phyloP scores from a whole-genome alignment of 2,329 filamentous ascomycete genomes.

The Penicillium sp. region DNA sequence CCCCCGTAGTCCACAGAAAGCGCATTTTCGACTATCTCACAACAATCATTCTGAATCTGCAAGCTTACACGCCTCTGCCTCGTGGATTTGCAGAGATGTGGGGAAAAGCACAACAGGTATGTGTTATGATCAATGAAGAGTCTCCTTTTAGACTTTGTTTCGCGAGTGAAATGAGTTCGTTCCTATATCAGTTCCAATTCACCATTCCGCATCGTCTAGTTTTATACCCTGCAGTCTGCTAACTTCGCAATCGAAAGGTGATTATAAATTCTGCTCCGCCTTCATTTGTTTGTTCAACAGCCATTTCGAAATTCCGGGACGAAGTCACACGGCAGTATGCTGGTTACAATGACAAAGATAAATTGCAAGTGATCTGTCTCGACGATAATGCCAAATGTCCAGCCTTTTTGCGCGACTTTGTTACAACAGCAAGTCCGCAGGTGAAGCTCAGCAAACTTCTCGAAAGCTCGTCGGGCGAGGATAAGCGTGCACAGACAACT shows the following conservation, averaged over 20 bases:
- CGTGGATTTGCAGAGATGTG: neutral
- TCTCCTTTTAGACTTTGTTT: neutral
- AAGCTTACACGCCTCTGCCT: neutral
- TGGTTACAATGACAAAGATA: constrained; percentile 12
- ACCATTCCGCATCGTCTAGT: neutral
- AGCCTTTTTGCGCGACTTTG: neutral
- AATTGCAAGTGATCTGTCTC: constrained; percentile 11
- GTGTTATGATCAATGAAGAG: neutral
- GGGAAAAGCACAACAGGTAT: neutral
- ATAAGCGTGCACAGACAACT: neutral
- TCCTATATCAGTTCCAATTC: neutral
- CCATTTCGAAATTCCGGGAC: constrained; percentile 4
- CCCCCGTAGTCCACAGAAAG: neutral
- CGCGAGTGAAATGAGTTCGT: neutral
- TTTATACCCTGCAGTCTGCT: neutral
- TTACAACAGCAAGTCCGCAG: neutral
- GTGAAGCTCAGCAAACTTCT: constrained; percentile 4
- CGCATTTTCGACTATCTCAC: neutral
- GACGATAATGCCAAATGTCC: constrained; percentile 8
- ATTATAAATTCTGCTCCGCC: neutral
- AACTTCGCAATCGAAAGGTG: neutral
- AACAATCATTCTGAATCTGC: neutral
- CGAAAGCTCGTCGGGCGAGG: neutral
- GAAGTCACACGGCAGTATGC: constrained; percentile 5
- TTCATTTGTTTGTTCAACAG: neutral